Base-by-base conservation (phyloP, 345 rosid genomes). In the Gynandropsis gynandra region DNA sequence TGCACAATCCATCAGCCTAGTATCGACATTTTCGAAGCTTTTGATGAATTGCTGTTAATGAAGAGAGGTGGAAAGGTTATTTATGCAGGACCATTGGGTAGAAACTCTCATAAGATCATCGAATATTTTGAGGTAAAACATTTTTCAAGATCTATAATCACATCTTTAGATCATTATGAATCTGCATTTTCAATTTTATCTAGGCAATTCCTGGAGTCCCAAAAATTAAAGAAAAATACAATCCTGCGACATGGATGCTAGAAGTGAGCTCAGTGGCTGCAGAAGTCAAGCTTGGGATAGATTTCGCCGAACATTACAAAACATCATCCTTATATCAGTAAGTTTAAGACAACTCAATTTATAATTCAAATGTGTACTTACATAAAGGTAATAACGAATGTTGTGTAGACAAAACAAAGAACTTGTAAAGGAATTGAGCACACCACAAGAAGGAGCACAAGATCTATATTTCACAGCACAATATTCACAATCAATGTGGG, bases 61-160 rank as follows among this genome's bases (percentile, higher is more conserved):
- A 87, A 87, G 66, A 78, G 94, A 83, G 94, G 96, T 57, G 96
- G 94, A 48, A 85, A 87, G 59, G 79, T 78, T 47, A 87, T 83
- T 16, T 78, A 81, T 18, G 72, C 75, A 7, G 96, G 94, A 54
- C 96, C 87, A 4, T 61, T 87, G 36, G 85, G 89, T 4, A 61
- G 12, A 24, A 66, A 81, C 65, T 87, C 96, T 10, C 76, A 78
- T 20, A 78, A 80, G 61, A 70, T 83, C 59, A 47, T 83, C 18
- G 79, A 87, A 68, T 87, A 81, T 69, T 87, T 78, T 10, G 89
- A 83, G 93, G 95, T 85, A 37, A 40, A 15, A 57, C 24, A 14
- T 7, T 14, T 33, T 42, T 43, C 13, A 9, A 1, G 18, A 34
- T 16, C 42, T 0, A 10, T 31, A 15, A 19, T 15, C 16, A 0